Percentiles rank a stretch among this genome's conserved stretches.
Evolutionary conservation across 2,329 filamentous ascomycete species (phyloP).

Genomic region (Claviceps spartinae): DNA sequence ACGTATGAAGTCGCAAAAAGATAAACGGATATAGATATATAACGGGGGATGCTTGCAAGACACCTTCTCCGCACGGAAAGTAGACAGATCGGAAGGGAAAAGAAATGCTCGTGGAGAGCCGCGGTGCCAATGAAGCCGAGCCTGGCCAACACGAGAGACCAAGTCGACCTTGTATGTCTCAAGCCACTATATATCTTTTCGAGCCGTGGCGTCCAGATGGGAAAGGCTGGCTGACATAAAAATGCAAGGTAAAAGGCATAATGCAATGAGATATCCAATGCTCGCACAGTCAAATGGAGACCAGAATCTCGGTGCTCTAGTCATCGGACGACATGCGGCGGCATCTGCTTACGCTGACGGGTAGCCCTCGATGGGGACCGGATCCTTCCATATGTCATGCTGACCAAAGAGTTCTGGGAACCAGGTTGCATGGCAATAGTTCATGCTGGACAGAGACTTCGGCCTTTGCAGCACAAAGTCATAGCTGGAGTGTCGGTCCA

Average conservation of each 20-base stretch:
- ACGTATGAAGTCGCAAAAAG: not conserved
- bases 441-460: not conserved
- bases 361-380: not conserved
- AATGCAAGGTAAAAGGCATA: not conserved
- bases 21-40: not conserved
- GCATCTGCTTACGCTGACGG: constrained; percentile 1
- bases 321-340: not conserved
- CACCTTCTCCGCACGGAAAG: not conserved
- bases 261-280: not conserved
- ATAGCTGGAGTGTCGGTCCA: not conserved
- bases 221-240: not conserved
- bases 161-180: constrained; percentile 3
- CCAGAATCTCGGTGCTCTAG: not conserved
- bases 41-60: not conserved
- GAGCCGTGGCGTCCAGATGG: not conserved
- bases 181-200: constrained; percentile 6
- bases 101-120: not conserved
- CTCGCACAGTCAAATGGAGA: not conserved
- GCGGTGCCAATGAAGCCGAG: not conserved
- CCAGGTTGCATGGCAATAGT: not conserved
- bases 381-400: constrained; percentile 1
- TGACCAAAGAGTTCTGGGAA: not conserved
- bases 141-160: not conserved
- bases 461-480: not conserved
- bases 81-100: not conserved